A percentile compares a stretch with the other conserved stretches of the same genome.
These are phyloP conservation scores for Pholiota conissans DNA, from an alignment of 768 basidiomycete species.

Conservation along the genomic window DNA sequence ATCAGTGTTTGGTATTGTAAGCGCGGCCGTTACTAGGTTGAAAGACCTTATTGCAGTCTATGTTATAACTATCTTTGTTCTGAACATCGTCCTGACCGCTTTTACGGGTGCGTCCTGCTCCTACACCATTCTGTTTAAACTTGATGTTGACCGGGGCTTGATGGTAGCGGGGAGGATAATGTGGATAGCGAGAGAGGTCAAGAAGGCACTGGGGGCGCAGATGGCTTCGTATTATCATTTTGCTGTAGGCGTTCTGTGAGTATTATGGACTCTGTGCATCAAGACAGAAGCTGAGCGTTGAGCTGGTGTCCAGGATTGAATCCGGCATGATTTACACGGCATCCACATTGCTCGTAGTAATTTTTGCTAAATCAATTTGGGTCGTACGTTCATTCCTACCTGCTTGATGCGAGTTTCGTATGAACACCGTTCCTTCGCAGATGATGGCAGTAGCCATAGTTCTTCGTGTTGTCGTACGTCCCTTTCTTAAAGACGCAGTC, in stretches of 20 bases:
- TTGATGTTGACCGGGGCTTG: not conserved
- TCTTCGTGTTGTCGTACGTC: not conserved
- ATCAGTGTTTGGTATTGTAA: not conserved
- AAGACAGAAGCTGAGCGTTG: not conserved
- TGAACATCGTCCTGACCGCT: not conserved
- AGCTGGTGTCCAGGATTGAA: not conserved
- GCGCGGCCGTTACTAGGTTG: not conserved
- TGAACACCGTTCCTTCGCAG: not conserved
- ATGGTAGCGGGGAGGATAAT: conserved; percentile 28
- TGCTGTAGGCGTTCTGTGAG: conserved; percentile 28
- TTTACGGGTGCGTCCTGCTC: not conserved
- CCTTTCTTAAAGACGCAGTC: not conserved
- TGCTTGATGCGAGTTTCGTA: not conserved
- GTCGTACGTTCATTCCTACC: not conserved
- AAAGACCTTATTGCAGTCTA: not conserved
- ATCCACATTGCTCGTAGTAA: not conserved
- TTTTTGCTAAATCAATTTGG: not conserved
- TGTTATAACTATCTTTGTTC: not conserved
- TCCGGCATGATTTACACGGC: not conserved
- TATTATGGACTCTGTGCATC: not conserved
- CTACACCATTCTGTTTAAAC: not conserved
- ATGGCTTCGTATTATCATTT: conserved; percentile 23
- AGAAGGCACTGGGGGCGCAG: conserved; percentile 18
- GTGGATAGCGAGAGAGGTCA: conserved; percentile 29
- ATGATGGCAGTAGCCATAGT: not conserved